A percentile compares a stretch with the other conserved stretches of the same genome.
phyloP scores from a whole-genome alignment of 768 basidiomycete genomes.

The Mycena crocata region DNA sequence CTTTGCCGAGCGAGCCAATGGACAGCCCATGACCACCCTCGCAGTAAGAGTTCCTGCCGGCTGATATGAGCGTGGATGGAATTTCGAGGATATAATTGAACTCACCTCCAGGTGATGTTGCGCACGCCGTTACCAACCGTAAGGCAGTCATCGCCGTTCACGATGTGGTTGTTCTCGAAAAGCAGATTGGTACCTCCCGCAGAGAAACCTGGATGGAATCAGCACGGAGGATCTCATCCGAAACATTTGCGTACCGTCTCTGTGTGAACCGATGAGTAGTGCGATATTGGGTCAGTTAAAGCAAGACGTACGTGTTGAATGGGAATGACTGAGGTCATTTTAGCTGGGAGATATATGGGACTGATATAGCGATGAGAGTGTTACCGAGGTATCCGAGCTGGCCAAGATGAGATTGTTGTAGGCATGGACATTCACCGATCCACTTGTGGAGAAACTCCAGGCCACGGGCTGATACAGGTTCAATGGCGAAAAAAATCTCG shows the following conservation, averaged over 20 bases:
- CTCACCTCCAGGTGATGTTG: constrained; percentile 62
- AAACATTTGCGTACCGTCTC: constrained; percentile 55
- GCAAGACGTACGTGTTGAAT: constrained; percentile 65
- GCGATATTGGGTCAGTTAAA: not conserved
- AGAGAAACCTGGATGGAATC: constrained; percentile 54
- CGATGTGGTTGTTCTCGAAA: constrained; percentile 68
- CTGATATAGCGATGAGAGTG: not conserved
- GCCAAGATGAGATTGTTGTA: constrained; percentile 69
- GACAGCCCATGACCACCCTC: constrained; percentile 71
- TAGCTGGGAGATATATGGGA: not conserved
- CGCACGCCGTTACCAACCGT: constrained; percentile 68
- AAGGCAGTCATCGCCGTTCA: constrained; percentile 73
- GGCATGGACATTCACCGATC: constrained; percentile 59
- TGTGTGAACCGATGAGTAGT: constrained; percentile 21
- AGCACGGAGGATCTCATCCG: not conserved
- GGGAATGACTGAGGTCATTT: constrained; percentile 58
- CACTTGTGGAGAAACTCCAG: constrained; percentile 68
- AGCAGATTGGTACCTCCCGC: constrained; percentile 67
- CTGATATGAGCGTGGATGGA: not conserved
- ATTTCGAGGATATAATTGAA: not conserved
- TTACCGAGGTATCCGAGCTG: constrained; percentile 56
- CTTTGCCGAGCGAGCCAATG: constrained; percentile 62
- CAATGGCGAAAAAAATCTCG: not conserved
- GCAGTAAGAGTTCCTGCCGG: constrained; percentile 60
- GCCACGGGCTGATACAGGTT: constrained; percentile 57